A percentile compares a stretch with the other conserved stretches of the same genome.
phyloP scores from a whole-genome alignment of 73 alveolate species.

The Paramecium tetraurelia region DNA sequence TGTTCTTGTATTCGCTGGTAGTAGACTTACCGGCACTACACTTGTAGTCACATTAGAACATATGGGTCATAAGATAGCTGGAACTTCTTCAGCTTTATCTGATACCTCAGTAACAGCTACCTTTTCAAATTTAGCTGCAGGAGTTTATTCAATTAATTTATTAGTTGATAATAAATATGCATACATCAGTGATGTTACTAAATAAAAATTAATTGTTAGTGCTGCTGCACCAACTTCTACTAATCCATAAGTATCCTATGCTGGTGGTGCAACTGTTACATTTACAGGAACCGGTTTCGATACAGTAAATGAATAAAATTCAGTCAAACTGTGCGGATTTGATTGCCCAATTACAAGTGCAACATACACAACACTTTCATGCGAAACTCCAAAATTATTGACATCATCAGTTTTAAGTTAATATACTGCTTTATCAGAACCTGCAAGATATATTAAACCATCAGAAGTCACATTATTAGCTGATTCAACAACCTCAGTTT shows the following conservation, averaged over 20 bases:
- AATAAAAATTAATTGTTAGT: neutral
- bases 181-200: neutral
- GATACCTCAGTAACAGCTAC: constrained; percentile 75
- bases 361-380: neutral
- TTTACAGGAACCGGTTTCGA: constrained; percentile 50
- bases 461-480: neutral
- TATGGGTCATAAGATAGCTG: constrained; percentile 39
- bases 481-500: neutral
- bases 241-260: neutral
- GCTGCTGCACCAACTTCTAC: neutral
- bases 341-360: neutral
- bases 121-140: constrained; percentile 80
- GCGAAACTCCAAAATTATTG: constrained; percentile 6
- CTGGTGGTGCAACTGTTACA: constrained; percentile 36
- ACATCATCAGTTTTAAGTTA: neutral
- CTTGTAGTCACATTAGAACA: neutral
- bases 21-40: neutral
- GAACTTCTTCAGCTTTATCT: constrained; percentile 82
- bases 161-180: constrained; percentile 69
- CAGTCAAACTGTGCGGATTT: constrained; percentile 18
- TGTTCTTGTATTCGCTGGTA: neutral
- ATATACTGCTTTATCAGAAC: neutral
- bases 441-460: neutral
- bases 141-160: constrained; percentile 74
- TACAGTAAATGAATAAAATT: neutral